These are phyloP conservation scores for Paramyrothecium roridum DNA, from an alignment of 2,329 filamentous ascomycete genomes.

Conservation along the genomic window DNA sequence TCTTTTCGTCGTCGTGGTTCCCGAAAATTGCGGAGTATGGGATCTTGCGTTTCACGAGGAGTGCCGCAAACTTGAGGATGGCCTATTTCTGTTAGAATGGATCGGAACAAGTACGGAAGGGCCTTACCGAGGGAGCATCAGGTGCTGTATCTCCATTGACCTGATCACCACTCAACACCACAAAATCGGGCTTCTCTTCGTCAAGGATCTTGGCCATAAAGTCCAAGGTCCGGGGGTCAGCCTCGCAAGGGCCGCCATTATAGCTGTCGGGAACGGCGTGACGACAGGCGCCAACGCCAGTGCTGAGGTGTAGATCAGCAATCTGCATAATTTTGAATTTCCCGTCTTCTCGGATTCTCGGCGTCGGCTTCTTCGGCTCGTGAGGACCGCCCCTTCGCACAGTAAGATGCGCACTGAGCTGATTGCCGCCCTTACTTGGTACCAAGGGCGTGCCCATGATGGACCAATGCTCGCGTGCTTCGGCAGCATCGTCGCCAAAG, in stretches of 20 bases:
- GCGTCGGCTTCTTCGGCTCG: slow-evolving; percentile 65
- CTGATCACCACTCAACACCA: slow-evolving; percentile 90
- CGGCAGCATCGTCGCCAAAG: slow-evolving; percentile 87
- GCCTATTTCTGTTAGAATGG: slow-evolving; percentile 46
- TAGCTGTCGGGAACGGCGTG: slow-evolving; percentile 76
- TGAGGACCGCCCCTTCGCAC: slow-evolving; percentile 69
- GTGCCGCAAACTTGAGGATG: slow-evolving; percentile 86
- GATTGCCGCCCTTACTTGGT: slow-evolving; percentile 59
- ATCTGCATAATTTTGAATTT: slow-evolving; percentile 97
- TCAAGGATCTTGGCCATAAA: slow-evolving; percentile 83
- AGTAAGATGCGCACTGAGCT: slow-evolving; percentile 71
- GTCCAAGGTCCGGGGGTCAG: slow-evolving; percentile 85
- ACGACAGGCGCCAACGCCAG: slow-evolving; percentile 79
- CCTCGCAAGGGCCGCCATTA: slow-evolving; percentile 78
- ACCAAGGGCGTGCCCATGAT: slow-evolving; percentile 72
- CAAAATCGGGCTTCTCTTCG: slow-evolving; percentile 89
- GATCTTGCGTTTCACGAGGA: slow-evolving; percentile 82
- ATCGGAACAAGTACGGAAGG: neutral
- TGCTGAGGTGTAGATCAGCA: slow-evolving; percentile 91
- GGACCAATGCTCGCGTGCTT: slow-evolving; percentile 82
- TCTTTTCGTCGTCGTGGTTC: slow-evolving; percentile 93
- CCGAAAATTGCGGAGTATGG: slow-evolving; percentile 94
- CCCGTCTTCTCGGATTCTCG: slow-evolving; percentile 80
- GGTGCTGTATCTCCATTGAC: slow-evolving; percentile 91
- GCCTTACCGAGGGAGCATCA: slow-evolving; percentile 76